phyloP scores from a whole-genome alignment of 2,329 filamentous ascomycete species.

The Dothideomycetidae sp. region DNA sequence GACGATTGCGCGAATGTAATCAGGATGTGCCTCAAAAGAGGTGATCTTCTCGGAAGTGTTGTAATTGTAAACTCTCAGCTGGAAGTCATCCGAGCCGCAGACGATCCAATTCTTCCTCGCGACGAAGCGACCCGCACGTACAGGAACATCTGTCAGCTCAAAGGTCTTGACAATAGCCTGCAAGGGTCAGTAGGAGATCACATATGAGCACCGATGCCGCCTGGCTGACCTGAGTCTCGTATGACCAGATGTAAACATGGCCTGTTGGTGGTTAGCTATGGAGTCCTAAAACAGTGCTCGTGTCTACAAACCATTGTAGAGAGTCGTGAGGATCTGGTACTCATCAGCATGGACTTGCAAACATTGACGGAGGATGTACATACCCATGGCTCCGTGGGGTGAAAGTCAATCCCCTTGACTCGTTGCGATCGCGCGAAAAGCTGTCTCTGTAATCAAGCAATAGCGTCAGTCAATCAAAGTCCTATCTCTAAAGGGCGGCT shows the following conservation, averaged over 20 bases:
- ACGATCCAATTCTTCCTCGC: slow-evolving; percentile 86
- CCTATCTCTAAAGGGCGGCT: slow-evolving; percentile 10
- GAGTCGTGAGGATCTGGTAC: slow-evolving; percentile 59
- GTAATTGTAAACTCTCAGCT: slow-evolving; percentile 89
- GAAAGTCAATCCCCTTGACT: slow-evolving; percentile 95
- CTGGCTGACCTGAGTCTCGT: slow-evolving; percentile 58
- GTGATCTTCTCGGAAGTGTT: slow-evolving; percentile 98
- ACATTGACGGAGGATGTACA: no score
- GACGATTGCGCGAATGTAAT: slow-evolving; percentile 94
- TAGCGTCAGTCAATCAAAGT: slow-evolving; percentile 24
- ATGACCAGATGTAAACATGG: slow-evolving; percentile 98
- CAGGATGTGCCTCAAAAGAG: slow-evolving; percentile 90
- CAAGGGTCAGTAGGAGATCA: slow-evolving; percentile 13
- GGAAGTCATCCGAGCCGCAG: slow-evolving; percentile 77
- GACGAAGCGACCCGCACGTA: slow-evolving; percentile 90
- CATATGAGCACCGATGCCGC: neutral
- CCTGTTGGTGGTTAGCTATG: slow-evolving; percentile 36
- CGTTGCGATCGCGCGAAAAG: slow-evolving; percentile 83
- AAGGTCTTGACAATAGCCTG: slow-evolving; percentile 93
- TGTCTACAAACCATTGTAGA: slow-evolving; percentile 67
- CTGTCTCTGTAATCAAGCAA: slow-evolving; percentile 47
- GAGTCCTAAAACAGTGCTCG: slow-evolving; percentile 3
- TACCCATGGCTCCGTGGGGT: slow-evolving; percentile 92
- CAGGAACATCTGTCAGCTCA: slow-evolving; percentile 94
- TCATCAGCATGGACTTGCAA: slow-evolving; percentile 16